A percentile compares a stretch with the other conserved stretches of the same genome.
phyloP scores from a whole-genome alignment of 2,329 filamentous ascomycete species.

The Endoconidiophora laricicola region DNA sequence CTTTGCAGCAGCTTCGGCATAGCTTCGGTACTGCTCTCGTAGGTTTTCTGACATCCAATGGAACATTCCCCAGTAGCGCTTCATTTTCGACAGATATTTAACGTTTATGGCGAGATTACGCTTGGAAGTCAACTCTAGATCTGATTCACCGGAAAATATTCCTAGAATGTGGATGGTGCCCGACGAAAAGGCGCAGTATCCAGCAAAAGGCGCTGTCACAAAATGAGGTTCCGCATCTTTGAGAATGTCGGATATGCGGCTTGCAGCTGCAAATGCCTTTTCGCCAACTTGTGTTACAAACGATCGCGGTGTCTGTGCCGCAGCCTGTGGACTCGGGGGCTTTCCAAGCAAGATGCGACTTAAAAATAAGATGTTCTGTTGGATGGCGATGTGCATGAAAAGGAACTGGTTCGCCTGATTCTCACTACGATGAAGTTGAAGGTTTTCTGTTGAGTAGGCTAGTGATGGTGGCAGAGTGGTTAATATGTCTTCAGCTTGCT shows the following conservation, averaged over 20 bases:
- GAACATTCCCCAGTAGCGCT: constrained; percentile 97
- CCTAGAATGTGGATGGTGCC: constrained; percentile 90
- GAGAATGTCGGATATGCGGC: constrained; percentile 69
- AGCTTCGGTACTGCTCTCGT: constrained; percentile 71
- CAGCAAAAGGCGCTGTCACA: constrained; percentile 79
- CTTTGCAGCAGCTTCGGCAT: constrained; percentile 62
- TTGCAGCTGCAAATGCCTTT: constrained; percentile 68
- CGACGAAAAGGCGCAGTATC: constrained; percentile 85
- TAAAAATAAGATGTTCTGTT: constrained; percentile 81
- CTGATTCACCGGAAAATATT: constrained; percentile 69
- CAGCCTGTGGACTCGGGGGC: constrained; percentile 9
- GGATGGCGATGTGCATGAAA: constrained; percentile 76
- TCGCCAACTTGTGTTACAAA: constrained; percentile 63
- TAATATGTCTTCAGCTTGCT: constrained; percentile 54
- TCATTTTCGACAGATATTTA: constrained; percentile 84
- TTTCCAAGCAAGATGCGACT: constrained; percentile 45
- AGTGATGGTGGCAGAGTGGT: constrained; percentile 52
- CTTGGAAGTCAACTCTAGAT: constrained; percentile 62
- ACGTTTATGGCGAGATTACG: constrained; percentile 75
- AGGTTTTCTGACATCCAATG: constrained; percentile 91
- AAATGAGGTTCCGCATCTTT: constrained; percentile 60
- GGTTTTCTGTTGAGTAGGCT: constrained; percentile 64
- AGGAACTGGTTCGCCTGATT: constrained; percentile 81
- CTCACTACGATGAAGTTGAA: constrained; percentile 69
- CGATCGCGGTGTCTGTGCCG: constrained; percentile 48